phyloP scores from a whole-genome alignment of 2,329 filamentous ascomycete genomes.

The Byssothecium circinans region DNA sequence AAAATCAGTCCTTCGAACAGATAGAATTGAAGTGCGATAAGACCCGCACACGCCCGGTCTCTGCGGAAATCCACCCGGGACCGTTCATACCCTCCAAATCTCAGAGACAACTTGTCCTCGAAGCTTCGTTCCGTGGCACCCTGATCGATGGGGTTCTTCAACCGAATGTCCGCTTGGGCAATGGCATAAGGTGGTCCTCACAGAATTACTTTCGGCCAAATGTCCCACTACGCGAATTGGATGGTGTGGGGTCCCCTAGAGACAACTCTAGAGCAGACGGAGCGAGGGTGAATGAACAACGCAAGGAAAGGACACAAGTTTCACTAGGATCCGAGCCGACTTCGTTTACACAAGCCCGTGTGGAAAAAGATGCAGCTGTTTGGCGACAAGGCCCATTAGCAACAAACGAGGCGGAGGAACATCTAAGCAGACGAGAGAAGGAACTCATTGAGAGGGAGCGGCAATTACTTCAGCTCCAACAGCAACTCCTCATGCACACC shows the following conservation, averaged over 20 bases:
- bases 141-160: conserved; percentile 21
- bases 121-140: conserved; percentile 22
- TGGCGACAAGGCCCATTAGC: background rate
- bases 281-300: too few relatives aligned
- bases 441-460: conserved; percentile 9
- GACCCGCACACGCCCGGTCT: conserved; percentile 2
- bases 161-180: conserved; percentile 22
- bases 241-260: too few relatives aligned
- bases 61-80: conserved; percentile 4
- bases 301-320: too few relatives aligned
- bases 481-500: conserved; percentile 5
- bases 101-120: background rate
- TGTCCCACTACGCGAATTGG: too few relatives aligned
- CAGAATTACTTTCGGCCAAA: too few relatives aligned
- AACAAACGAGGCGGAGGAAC: background rate
- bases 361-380: too few relatives aligned
- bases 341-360: too few relatives aligned
- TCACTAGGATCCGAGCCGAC: too few relatives aligned
- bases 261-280: too few relatives aligned
- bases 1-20: conserved; percentile 11
- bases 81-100: background rate
- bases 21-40: conserved; percentile 8
- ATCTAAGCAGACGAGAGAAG: conserved; percentile 3
- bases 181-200: conserved; percentile 5
- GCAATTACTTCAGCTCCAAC: conserved; percentile 12